These are phyloP conservation scores for Bolboschoenoplectus hybrid DNA, from an alignment of 202 grass and related monocot genomes.

Conservation along the genomic window DNA sequence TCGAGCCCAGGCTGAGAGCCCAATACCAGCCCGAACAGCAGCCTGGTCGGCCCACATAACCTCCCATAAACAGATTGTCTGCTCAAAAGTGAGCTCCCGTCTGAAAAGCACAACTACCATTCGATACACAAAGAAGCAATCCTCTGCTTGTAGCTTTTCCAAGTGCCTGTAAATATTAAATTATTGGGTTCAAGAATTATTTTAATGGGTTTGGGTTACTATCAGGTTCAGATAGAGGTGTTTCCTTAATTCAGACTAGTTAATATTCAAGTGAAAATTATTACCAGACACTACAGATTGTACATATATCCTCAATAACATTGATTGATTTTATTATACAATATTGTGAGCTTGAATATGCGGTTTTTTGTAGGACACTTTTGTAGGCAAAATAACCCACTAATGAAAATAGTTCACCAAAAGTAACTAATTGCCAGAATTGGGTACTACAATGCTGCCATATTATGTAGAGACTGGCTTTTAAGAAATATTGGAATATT, in stretches of 20 bases:
- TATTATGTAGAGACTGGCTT: constrained; percentile 3
- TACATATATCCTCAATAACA: background rate
- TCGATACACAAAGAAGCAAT: constrained; percentile 97
- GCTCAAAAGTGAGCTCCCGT: constrained; percentile 91
- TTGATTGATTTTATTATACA: background rate
- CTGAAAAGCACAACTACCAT: constrained; percentile 94
- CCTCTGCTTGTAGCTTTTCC: constrained; percentile 89
- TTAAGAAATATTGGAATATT: background rate
- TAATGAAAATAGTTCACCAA: background rate
- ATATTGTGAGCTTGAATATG: background rate
- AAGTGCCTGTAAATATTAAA: constrained; percentile 57
- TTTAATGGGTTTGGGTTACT: background rate
- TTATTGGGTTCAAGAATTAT: constrained; percentile 1
- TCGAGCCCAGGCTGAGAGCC: constrained; percentile 65
- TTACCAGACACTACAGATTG: background rate
- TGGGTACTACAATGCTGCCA: background rate
- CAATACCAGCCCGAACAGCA: constrained; percentile 70
- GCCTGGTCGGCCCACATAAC: constrained; percentile 98
- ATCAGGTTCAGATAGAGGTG: background rate
- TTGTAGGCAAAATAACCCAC: background rate
- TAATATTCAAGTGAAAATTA: background rate
- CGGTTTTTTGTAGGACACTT: background rate
- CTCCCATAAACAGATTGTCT: constrained; percentile 92
- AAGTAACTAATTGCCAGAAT: background rate
- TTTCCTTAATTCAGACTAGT: background rate